Conservation (phyloP, 768 basidiomycete genomes). For the Amanita muscaria region DNA sequence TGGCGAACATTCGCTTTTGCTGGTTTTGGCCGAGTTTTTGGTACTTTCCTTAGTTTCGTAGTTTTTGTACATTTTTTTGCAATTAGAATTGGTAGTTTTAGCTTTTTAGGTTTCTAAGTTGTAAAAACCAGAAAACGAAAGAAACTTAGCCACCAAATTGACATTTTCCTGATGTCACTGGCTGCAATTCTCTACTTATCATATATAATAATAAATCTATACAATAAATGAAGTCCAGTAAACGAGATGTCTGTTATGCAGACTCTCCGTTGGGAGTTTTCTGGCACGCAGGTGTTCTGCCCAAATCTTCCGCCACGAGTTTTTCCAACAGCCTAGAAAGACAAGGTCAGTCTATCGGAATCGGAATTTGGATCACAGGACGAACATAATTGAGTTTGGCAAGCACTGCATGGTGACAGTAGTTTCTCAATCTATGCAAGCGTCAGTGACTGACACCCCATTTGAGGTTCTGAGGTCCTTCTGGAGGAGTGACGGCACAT, state of each 20-base stretch:
- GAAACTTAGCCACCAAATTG: too few species aligned
- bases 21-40: too few species aligned
- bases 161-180: too few species aligned
- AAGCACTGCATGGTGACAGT: constrained; percentile 74
- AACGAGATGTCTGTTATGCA: not conserved
- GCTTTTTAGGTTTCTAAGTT: too few species aligned
- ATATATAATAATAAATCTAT: too few species aligned
- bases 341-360: not conserved
- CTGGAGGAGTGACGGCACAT: constrained; percentile 68
- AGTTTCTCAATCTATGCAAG: constrained; percentile 79
- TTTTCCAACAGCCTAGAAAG: constrained; percentile 33
- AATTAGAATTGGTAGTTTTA: too few species aligned
- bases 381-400: constrained; percentile 53
- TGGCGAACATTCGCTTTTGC: too few species aligned
- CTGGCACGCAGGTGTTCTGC: constrained; percentile 26
- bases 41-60: too few species aligned
- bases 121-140: too few species aligned
- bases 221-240: too few species aligned
- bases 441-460: constrained; percentile 86
- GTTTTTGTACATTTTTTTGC: too few species aligned
- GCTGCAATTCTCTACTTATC: too few species aligned
- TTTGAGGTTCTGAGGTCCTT: constrained; percentile 61
- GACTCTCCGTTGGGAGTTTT: constrained; percentile 12
- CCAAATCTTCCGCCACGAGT: constrained; percentile 31
- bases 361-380: constrained; percentile 6